phyloP scores from a whole-genome alignment of 2,329 filamentous ascomycete species.

The Phaeosphaeria sp. region DNA sequence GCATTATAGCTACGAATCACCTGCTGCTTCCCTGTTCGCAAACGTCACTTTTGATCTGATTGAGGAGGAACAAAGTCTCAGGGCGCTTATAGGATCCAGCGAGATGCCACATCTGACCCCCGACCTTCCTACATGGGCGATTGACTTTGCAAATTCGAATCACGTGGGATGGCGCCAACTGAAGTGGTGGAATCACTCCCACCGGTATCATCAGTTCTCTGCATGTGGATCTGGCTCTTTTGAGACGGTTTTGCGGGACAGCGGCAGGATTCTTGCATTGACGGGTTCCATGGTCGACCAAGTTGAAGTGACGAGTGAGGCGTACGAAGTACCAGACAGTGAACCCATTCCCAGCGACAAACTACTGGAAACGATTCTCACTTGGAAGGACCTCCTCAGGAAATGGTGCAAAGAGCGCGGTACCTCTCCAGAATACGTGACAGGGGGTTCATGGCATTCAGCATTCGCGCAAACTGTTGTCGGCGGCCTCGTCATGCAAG shows the following conservation, averaged over 20 bases:
- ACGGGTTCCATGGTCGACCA: slow-evolving; percentile 12
- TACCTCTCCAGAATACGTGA: background rate
- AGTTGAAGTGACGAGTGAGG: slow-evolving; percentile 1
- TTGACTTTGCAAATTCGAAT: slow-evolving; percentile 23
- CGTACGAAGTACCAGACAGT: background rate
- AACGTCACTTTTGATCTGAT: slow-evolving; percentile 22
- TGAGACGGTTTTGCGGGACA: background rate
- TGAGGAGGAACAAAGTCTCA: slow-evolving; percentile 6
- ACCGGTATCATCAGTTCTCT: slow-evolving; percentile 16
- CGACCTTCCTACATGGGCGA: slow-evolving; percentile 18
- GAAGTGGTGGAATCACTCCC: slow-evolving; percentile 29
- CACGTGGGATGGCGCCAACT: slow-evolving; percentile 18
- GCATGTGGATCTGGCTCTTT: slow-evolving; percentile 6
- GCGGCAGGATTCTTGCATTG: background rate
- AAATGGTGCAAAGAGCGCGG: background rate
- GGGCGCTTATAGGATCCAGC: slow-evolving; percentile 16
- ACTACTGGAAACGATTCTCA: background rate
- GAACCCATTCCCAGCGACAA: background rate
- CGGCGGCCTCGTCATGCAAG: slow-evolving; percentile 17
- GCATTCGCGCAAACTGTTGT: slow-evolving; percentile 14
- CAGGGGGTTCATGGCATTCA: slow-evolving; percentile 8
- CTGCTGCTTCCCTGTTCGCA: slow-evolving; percentile 9
- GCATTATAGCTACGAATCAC: slow-evolving; percentile 11
- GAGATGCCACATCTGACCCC: slow-evolving; percentile 16
- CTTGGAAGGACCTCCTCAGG: background rate